Evolutionary conservation across 139 green algal species (phyloP).

Genomic region (Coelastrella sp.): DNA sequence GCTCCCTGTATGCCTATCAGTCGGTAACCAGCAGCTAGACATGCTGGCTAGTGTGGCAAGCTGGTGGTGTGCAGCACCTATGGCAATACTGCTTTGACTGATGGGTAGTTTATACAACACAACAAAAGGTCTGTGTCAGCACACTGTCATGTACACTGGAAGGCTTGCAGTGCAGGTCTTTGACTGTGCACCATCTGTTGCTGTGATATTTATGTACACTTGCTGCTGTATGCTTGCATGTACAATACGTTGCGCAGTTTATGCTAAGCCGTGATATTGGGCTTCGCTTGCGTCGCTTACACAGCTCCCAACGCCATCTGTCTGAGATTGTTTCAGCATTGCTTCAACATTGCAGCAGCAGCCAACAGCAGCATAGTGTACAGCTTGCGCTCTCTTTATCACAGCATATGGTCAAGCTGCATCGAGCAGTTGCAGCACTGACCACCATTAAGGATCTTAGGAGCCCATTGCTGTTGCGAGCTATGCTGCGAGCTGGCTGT

Average conservation of each 20-base stretch:
- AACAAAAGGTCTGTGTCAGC: too few relatives aligned
- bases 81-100: too few relatives aligned
- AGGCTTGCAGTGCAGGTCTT: too few relatives aligned
- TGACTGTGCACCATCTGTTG: too few relatives aligned
- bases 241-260: constrained; percentile 1
- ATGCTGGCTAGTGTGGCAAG: too few relatives aligned
- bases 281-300: constrained; percentile 22
- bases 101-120: too few relatives aligned
- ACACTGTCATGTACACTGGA: too few relatives aligned
- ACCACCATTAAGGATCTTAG: constrained; percentile 21
- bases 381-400: constrained; percentile 21
- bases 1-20: too few relatives aligned
- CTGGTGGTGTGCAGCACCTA: too few relatives aligned
- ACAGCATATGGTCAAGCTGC: constrained; percentile 3
- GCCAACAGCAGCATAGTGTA: background rate
- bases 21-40: too few relatives aligned
- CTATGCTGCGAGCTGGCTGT: background rate
- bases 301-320: constrained; percentile 9
- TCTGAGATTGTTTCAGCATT: background rate
- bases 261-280: constrained; percentile 19
- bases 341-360: constrained; percentile 40
- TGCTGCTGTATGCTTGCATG: too few relatives aligned
- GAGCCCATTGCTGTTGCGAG: constrained; percentile 43
- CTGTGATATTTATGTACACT: too few relatives aligned
- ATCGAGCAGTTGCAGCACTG: background rate